Conservation (phyloP, 164 flowering plant species). For the Cinnamomum micranthum region DNA sequence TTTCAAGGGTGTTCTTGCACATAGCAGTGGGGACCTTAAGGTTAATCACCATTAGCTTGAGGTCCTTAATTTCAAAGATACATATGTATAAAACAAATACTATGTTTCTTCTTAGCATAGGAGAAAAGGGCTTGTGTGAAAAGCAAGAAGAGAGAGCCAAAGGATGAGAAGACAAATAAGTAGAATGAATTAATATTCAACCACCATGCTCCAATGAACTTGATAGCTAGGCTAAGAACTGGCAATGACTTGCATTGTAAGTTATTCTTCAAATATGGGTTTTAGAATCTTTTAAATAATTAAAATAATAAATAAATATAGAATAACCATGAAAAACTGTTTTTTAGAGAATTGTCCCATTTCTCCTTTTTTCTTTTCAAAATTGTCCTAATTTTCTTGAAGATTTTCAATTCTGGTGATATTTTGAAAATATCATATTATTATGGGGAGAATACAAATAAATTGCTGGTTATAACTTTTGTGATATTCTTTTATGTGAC, state of each 20-base stretch:
- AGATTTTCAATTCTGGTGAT: no score
- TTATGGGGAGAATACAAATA: no score
- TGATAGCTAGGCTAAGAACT: not conserved
- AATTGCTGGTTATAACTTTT: no score
- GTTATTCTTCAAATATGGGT: no score
- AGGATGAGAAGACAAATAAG: not conserved
- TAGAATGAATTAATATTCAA: not conserved
- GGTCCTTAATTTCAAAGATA: not conserved
- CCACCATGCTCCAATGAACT: not conserved
- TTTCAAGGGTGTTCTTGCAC: not conserved
- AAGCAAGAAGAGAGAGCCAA: not conserved
- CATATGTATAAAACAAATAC: not conserved
- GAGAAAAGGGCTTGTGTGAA: constrained; percentile 1
- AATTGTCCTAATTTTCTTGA: no score
- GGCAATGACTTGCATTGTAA: not conserved
- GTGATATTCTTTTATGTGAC: no score
- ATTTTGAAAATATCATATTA: no score
- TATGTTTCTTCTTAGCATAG: not conserved
- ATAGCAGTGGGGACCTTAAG: constrained; percentile 11
- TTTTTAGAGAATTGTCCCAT: no score
- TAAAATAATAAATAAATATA: no score
- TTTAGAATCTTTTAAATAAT: no score
- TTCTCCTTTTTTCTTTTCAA: no score
- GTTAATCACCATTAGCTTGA: not conserved
- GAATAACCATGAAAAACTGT: no score